phyloP scores from a whole-genome alignment of 2,329 filamentous ascomycete species.

The Alternaria angustiovoidea region DNA sequence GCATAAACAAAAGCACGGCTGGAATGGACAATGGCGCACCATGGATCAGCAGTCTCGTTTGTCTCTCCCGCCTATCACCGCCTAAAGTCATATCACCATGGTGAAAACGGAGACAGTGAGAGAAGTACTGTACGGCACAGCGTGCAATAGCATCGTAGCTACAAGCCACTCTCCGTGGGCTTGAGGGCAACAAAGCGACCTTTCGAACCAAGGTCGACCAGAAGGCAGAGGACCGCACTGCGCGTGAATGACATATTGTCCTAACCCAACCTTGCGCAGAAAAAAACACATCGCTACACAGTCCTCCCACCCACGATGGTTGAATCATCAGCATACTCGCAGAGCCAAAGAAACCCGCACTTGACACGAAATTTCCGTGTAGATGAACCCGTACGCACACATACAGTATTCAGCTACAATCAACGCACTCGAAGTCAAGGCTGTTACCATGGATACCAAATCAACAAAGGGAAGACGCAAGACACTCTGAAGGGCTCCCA shows the following conservation, averaged over 20 bases:
- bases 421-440: background rate
- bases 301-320: background rate
- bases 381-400: background rate
- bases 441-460: background rate
- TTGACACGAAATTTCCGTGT: background rate
- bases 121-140: background rate
- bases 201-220: background rate
- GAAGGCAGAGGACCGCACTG: background rate
- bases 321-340: background rate
- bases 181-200: background rate
- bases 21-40: background rate
- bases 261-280: background rate
- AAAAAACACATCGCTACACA: background rate
- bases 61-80: conserved; percentile 1
- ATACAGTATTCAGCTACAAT: background rate
- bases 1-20: background rate
- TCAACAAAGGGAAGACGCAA: background rate
- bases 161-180: background rate
- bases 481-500: background rate
- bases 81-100: conserved; percentile 8
- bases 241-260: background rate
- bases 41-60: conserved; percentile 2
- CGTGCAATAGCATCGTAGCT: background rate
- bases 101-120: background rate
- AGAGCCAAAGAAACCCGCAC: background rate